These are phyloP conservation scores for Wickerhamiella lipophila DNA, from an alignment of 805 yeast species.

Conservation along the genomic window DNA sequence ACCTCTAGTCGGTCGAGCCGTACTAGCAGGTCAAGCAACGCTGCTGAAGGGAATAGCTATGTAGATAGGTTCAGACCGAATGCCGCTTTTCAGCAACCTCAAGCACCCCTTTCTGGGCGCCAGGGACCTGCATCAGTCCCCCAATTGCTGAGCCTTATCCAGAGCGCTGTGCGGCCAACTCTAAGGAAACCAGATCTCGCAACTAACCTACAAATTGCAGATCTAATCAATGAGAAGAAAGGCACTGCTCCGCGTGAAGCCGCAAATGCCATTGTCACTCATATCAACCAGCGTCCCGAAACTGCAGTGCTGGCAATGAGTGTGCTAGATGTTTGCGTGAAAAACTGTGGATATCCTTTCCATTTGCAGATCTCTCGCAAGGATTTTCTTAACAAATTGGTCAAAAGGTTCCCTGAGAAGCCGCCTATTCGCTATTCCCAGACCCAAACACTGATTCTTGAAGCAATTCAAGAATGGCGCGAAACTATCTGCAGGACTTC, in stretches of 20 bases:
- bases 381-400: constrained; percentile 87
- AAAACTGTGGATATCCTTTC: constrained; percentile 95
- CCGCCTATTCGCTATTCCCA: constrained; percentile 79
- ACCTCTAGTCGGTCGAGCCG: not conserved
- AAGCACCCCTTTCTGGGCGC: constrained; percentile 9
- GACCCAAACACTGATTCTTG: constrained; percentile 71
- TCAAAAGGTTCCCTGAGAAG: constrained; percentile 83
- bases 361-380: constrained; percentile 90
- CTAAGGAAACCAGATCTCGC: constrained; percentile 77
- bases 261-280: constrained; percentile 67
- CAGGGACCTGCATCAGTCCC: constrained; percentile 12
- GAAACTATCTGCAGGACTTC: constrained; percentile 86
- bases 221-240: constrained; percentile 81
- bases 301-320: constrained; percentile 69
- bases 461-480: constrained; percentile 94
- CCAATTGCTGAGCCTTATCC: constrained; percentile 26
- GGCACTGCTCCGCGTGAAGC: constrained; percentile 89
- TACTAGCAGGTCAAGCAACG: not conserved
- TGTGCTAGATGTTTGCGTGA: constrained; percentile 74
- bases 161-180: constrained; percentile 79
- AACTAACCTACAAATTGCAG: constrained; percentile 84
- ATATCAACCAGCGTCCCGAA: constrained; percentile 73
- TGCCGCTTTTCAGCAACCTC: constrained; percentile 12
- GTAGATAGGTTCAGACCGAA: constrained; percentile 22
- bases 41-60: constrained; percentile 11